phyloP scores from a whole-genome alignment of 306 rosid genomes.

The Rosa lucieae region DNA sequence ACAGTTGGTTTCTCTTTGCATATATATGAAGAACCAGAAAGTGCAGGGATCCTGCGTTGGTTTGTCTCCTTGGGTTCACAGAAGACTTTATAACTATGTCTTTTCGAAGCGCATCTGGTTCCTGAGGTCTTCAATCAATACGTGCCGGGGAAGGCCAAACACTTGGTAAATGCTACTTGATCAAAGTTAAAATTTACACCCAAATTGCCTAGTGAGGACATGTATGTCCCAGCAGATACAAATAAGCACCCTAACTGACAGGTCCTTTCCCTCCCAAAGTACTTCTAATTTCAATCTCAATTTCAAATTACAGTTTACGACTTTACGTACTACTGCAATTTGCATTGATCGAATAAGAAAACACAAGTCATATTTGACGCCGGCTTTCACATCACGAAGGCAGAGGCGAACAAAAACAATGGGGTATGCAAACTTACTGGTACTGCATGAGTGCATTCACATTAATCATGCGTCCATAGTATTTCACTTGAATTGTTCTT shows the following conservation, averaged over 20 bases:
- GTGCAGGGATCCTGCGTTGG: conserved; percentile 5
- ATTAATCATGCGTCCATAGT: neutral
- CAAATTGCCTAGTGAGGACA: neutral
- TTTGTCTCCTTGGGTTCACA: neutral
- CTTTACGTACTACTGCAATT: neutral
- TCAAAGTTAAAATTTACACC: neutral
- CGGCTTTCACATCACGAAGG: neutral
- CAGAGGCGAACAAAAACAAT: neutral
- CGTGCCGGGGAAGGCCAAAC: conserved; percentile 1
- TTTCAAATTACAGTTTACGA: neutral
- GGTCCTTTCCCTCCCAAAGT: neutral
- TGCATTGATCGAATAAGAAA: neutral
- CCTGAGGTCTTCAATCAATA: neutral
- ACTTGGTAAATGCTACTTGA: neutral
- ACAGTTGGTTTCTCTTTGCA: neutral
- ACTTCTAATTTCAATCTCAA: neutral
- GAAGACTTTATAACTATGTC: neutral
- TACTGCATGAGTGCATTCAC: neutral
- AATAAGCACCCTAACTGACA: neutral
- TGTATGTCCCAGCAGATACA: neutral
- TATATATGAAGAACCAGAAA: neutral
- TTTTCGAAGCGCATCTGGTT: neutral
- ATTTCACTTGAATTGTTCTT: neutral
- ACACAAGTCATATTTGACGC: neutral
- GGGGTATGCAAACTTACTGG: neutral